A percentile compares a stretch with the other conserved stretches of the same genome.
These are phyloP conservation scores for Irpex lacteus DNA, from an alignment of 1,284 basidiomycete species.

Conservation along the genomic window DNA sequence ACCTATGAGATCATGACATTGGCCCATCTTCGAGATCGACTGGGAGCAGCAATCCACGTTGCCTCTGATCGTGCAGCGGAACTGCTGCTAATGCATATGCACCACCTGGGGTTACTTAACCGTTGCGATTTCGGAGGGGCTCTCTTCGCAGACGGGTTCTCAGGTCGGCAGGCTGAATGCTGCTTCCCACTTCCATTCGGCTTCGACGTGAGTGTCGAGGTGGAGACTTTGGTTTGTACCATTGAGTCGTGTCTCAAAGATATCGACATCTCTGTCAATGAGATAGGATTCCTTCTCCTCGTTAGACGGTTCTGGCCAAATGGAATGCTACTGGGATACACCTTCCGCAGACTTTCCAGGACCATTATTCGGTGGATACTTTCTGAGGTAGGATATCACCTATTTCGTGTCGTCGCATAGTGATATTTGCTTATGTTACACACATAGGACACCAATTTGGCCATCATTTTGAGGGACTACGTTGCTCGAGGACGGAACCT, in stretches of 20 bases:
- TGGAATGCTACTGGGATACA: conserved; percentile 68
- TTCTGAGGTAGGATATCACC: conserved; percentile 49
- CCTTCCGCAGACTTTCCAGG: conserved; percentile 48
- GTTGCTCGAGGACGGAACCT: conserved; percentile 49
- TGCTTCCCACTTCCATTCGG: conserved; percentile 67
- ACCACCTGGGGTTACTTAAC: conserved; percentile 59
- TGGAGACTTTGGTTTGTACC: conserved; percentile 67
- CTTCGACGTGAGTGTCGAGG: conserved; percentile 66
- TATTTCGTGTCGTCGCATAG: too few species aligned
- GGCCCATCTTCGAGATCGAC: conserved; percentile 55
- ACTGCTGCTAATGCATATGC: conserved; percentile 56
- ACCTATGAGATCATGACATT: conserved; percentile 61
- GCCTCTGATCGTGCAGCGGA: conserved; percentile 50
- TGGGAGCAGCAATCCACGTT: conserved; percentile 60
- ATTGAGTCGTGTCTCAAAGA: conserved; percentile 73
- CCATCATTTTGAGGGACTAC: conserved; percentile 61
- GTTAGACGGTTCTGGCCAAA: conserved; percentile 69
- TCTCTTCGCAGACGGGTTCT: conserved; percentile 34
- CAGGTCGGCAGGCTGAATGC: conserved; percentile 37
- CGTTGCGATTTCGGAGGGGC: conserved; percentile 36
- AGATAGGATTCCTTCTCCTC: conserved; percentile 67
- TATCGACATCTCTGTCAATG: conserved; percentile 69
- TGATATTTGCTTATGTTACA: too few species aligned
- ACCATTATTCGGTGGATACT: conserved; percentile 59
- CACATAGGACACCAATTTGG: conserved; percentile 57